Evolutionary conservation across 148 eudicot genomes (phyloP).

Genomic region (Fagopyrum esculentum): DNA sequence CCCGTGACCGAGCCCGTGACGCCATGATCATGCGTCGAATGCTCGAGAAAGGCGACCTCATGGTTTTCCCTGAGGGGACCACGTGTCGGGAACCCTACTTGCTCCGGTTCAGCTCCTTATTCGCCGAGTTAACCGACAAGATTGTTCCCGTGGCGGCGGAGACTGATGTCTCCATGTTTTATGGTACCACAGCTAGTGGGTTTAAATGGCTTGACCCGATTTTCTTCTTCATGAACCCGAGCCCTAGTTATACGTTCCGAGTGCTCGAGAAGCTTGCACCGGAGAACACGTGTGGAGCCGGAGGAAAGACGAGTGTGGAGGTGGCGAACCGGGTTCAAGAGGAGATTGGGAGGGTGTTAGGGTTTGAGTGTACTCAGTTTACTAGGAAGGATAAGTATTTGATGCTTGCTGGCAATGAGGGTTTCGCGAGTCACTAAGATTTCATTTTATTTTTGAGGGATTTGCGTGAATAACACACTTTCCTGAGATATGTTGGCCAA

Average conservation of each 20-base stretch:
- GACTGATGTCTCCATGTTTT: not conserved
- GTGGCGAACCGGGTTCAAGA: not conserved
- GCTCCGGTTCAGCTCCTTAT: slow-evolving; percentile 37
- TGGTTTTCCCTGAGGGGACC: slow-evolving; percentile 80
- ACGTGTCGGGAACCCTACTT: slow-evolving; percentile 52
- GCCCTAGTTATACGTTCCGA: slow-evolving; percentile 35
- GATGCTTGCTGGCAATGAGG: not conserved
- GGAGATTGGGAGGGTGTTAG: not conserved
- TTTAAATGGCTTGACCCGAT: no score
- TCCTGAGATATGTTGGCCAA: no score
- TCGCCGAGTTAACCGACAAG: slow-evolving; percentile 34
- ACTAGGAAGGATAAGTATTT: slow-evolving; percentile 3
- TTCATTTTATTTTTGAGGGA: no score
- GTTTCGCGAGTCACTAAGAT: not conserved
- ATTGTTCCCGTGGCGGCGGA: not conserved
- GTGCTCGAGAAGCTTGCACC: not conserved
- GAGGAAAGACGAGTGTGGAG: not conserved
- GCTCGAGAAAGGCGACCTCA: slow-evolving; percentile 65
- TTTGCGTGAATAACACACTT: no score
- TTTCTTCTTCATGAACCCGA: slow-evolving; percentile 84
- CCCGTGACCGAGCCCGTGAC: slow-evolving; percentile 57
- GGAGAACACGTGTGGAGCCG: not conserved
- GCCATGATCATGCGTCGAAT: slow-evolving; percentile 49
- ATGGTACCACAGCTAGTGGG: no score
- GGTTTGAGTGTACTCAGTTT: slow-evolving; percentile 1